Conservation (phyloP, 2,329 filamentous ascomycete species). For the Pestalotiopsis sp. region DNA sequence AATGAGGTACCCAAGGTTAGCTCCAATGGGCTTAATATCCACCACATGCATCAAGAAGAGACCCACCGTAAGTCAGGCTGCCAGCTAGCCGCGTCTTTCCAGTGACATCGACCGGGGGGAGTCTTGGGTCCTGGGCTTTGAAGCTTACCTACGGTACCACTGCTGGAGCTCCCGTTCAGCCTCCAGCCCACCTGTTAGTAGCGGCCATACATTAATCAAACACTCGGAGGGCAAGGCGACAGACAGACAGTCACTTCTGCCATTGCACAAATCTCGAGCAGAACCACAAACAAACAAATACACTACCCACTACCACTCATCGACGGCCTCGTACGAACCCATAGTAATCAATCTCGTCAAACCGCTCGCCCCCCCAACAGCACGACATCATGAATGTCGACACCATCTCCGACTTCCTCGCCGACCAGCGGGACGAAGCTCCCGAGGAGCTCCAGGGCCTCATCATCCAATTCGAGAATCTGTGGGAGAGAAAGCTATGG, state of each 20-base stretch:
- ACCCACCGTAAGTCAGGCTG: constrained; percentile 30
- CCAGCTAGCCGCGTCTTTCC: constrained; percentile 36
- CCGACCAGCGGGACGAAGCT: constrained; percentile 83
- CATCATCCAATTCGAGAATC: constrained; percentile 91
- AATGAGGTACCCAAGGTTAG: background rate
- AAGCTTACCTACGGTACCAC: constrained; percentile 4
- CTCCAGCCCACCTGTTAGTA: constrained; percentile 10
- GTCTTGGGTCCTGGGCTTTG: background rate
- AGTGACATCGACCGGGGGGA: constrained; percentile 5
- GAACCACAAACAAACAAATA: background rate
- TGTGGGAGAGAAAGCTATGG: constrained; percentile 98
- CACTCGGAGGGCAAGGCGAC: background rate
- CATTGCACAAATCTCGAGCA: background rate
- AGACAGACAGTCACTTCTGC: constrained; percentile 5
- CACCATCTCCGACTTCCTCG: constrained; percentile 87
- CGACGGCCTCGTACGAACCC: background rate
- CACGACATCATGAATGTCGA: constrained; percentile 71
- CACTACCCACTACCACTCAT: background rate
- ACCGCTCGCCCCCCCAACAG: background rate
- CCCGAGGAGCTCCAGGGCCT: constrained; percentile 85
- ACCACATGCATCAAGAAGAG: background rate
- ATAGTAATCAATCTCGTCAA: background rate
- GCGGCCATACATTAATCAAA: constrained; percentile 9
- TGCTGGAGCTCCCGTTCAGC: constrained; percentile 9
- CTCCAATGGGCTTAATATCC: background rate